phyloP scores from a whole-genome alignment of 176 grass and related monocot genomes.

The Aegilops sharonensis region DNA sequence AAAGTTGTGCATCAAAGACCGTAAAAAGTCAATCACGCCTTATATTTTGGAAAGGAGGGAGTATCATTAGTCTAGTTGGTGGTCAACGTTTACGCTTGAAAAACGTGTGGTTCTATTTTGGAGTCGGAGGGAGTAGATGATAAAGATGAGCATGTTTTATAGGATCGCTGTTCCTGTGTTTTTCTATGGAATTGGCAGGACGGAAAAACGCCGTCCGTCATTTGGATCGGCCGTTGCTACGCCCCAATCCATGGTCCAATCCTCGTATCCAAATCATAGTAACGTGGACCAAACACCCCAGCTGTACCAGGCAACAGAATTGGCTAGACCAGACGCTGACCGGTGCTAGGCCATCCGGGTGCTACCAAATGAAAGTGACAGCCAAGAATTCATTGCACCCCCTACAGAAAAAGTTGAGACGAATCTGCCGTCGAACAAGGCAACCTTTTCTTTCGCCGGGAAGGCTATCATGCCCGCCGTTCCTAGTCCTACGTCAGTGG shows the following conservation, averaged over 20 bases:
- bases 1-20: too few relatives aligned
- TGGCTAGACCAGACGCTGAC: conserved; percentile 23
- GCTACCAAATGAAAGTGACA: not conserved
- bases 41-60: too few relatives aligned
- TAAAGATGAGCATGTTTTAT: too few relatives aligned
- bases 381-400: conserved; percentile 1
- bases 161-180: too few relatives aligned
- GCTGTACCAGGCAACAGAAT: not conserved
- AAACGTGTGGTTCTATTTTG: too few relatives aligned
- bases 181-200: too few relatives aligned
- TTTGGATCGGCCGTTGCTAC: not conserved
- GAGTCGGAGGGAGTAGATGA: too few relatives aligned
- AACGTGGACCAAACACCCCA: not conserved
- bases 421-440: not conserved
- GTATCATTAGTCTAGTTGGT: too few relatives aligned
- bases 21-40: too few relatives aligned
- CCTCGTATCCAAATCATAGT: not conserved
- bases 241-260: not conserved
- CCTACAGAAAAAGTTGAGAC: not conserved
- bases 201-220: not conserved
- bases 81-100: too few relatives aligned
- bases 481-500: not conserved
- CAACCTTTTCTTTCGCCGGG: conserved; percentile 10
- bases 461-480: not conserved
- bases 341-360: not conserved